Base-by-base conservation (phyloP, 192 early-diverging fungal genomes). In the Coemansia sp. region DNA sequence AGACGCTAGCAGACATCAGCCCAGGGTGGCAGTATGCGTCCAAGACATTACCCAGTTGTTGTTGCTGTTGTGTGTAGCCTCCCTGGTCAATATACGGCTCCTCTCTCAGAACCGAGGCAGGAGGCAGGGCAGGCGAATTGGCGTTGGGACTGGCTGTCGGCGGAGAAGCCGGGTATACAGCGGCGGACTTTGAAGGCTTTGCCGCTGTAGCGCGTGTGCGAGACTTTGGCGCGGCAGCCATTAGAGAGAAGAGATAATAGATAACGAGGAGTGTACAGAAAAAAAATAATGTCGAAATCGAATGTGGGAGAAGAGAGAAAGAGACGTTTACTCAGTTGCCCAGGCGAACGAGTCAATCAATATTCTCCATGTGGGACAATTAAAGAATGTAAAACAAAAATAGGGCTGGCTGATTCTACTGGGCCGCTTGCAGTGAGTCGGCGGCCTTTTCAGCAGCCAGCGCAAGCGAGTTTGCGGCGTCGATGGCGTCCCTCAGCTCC, bases 381-480 rank as follows among this genome's bases (percentile, higher is more conserved):
- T 14, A 26, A 37, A 37, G 9, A 38, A 39, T n/a, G 37, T 21
- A 37, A 65, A 46, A 32, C 9, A 19, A 1, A 52, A 53, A 17
- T 52, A 53, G n/a, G n/a, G n/a, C n/a, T n/a, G n/a, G n/a, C 35
- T 55, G 12, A 18, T 35, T 42, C 48, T 8, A 46, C 14, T 34
- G 21, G n/a, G 9, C n/a, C 3, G 43, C 41, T 5, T 60, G 42
- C 7, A 67, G 59, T 4, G 42, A 29, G 34, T 78, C 75, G 12
- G 59, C 69, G 4, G 75, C 75, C 65, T 65, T 67, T 43, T 78
- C 75, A 8, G 75, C 75, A 15, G 75, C 75, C 58, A 65, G 26
- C 17, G 75, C 70, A 56, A 78, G 43, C 9, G 61, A 53, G 29
- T 63, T 68, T 3, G 75, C 75, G 0, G 75, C 75, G 5, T 46